Base-by-base conservation (phyloP, 2,329 filamentous ascomycete species). In the Aschersonia sp. region DNA sequence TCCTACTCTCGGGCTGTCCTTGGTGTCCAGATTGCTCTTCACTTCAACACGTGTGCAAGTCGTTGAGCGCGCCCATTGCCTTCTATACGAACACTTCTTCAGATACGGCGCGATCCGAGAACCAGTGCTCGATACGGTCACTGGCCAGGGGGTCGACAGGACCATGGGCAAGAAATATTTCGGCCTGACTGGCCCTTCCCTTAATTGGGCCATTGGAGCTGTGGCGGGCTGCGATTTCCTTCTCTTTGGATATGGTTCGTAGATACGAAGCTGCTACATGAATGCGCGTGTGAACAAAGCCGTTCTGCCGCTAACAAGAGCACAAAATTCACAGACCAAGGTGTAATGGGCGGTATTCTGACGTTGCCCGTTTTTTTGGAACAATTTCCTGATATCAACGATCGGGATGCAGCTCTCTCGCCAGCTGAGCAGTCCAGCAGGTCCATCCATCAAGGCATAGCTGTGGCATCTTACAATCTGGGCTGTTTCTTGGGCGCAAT, bases 331-430 rank as follows among this genome's bases (percentile, higher is more conserved):
- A 9, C 73, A 81, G 84, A 87, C 61, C 82, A 85, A 63, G 80
- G 84, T 58, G 82, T 87, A 7, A 88, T 85, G 73, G 84, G 82
- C 44, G 81, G 81, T 49, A 78, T 91, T 53, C 68, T 91, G 49
- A 86, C 83, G 3, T 73, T 89, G 7, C 65, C 67, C 31, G 65
- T 77, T 54, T 82, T 82, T 59, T 67, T 80, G 20, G 50, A 57
- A 1, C 77, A 74, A 56, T 82, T 83, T 62, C 64, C 77, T 40
- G 75, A 74, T 4, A 68, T 55, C 56, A 65, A 73, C 28, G 64
- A 72, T 4, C 72, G 55, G 3, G 58, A 56, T n/a, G 51, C 51
- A 0, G 51, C 71, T 72, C 58, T 64, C 20, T 58, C 59, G 43
- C 35, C 53, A 1, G 47, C 57, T 1, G 58, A 68, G 47, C 61